Percentiles rank a stretch among this genome's conserved stretches.
phyloP scores from a whole-genome alignment of 2,329 filamentous ascomycete species.

The Aspergillus clavatus region DNA sequence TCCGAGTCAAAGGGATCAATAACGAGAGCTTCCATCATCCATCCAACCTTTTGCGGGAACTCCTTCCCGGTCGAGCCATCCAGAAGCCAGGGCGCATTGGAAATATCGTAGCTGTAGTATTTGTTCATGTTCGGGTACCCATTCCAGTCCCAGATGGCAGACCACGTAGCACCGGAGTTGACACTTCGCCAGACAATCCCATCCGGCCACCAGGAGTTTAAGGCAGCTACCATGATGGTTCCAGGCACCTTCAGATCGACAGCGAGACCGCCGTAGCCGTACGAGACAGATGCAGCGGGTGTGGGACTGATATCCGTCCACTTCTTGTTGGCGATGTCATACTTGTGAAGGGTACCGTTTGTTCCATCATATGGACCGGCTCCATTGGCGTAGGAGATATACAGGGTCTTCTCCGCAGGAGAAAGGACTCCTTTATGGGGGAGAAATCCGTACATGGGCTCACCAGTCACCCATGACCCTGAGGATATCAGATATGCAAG shows the following conservation, averaged over 20 bases:
- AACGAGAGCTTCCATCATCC: constrained; percentile 58
- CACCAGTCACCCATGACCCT: constrained; percentile 39
- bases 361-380: constrained; percentile 56
- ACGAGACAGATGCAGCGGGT: constrained; percentile 44
- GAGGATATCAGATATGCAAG: not conserved
- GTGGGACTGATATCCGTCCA: constrained; percentile 57
- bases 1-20: constrained; percentile 57
- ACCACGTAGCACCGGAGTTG: constrained; percentile 53
- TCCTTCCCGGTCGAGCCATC: constrained; percentile 40
- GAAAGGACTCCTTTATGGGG: constrained; percentile 53
- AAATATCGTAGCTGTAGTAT: constrained; percentile 46
- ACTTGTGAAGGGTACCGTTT: constrained; percentile 51
- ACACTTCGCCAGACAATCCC: constrained; percentile 53
- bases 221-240: constrained; percentile 52
- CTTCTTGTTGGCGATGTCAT: constrained; percentile 45
- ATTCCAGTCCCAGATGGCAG: constrained; percentile 50
- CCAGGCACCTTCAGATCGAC: constrained; percentile 53
- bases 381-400: constrained; percentile 53
- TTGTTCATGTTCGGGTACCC: constrained; percentile 44
- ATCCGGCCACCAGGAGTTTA: constrained; percentile 59
- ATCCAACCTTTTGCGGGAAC: constrained; percentile 41
- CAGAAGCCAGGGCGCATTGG: constrained; percentile 52
- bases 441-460: constrained; percentile 47
- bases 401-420: constrained; percentile 50
- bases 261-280: constrained; percentile 54